phyloP scores from a whole-genome alignment of 2,329 filamentous ascomycete genomes.

The Ilyonectria robusta region DNA sequence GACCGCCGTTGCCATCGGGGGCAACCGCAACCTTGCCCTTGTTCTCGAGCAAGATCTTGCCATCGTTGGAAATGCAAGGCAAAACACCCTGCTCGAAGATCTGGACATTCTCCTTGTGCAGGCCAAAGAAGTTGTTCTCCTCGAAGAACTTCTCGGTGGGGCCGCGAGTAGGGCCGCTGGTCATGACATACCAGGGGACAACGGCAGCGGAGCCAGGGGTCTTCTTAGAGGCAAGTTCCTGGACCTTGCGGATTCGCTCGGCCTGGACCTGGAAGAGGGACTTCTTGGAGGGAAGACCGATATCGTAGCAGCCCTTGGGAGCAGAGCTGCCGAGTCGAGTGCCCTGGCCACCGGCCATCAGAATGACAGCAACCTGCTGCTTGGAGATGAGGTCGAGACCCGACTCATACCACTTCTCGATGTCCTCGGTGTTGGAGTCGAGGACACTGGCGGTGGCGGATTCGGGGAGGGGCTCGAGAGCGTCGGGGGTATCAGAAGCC shows the following conservation, averaged over 20 bases:
- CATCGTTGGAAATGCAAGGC: constrained; percentile 96
- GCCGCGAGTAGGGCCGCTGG: constrained; percentile 90
- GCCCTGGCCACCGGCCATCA: constrained; percentile 98
- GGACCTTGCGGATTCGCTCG: constrained; percentile 90
- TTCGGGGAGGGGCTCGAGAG: constrained; percentile 89
- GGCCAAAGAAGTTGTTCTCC: constrained; percentile 90
- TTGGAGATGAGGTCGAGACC: constrained; percentile 85
- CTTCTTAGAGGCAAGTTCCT: constrained; percentile 83
- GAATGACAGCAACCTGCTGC: constrained; percentile 85
- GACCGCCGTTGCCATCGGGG: constrained; percentile 95
- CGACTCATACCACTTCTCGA: constrained; percentile 87
- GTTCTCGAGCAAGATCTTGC: constrained; percentile 94
- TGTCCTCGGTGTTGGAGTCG: constrained; percentile 84
- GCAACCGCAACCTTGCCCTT: constrained; percentile 94
- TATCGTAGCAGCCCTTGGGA: constrained; percentile 98
- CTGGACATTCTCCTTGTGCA: constrained; percentile 86
- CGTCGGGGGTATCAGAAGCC: constrained; percentile 67
- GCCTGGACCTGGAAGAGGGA: constrained; percentile 98
- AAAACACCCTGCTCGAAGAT: constrained; percentile 98
- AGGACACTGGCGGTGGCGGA: constrained; percentile 91
- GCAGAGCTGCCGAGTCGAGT: constrained; percentile 94
- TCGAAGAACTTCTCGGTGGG: constrained; percentile 96
- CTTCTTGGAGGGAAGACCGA: constrained; percentile 92
- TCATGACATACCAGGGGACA: constrained; percentile 99
- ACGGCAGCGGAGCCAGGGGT: constrained; percentile 69